Conservation (phyloP, 768 basidiomycete genomes). For the Leccinum variicolor region DNA sequence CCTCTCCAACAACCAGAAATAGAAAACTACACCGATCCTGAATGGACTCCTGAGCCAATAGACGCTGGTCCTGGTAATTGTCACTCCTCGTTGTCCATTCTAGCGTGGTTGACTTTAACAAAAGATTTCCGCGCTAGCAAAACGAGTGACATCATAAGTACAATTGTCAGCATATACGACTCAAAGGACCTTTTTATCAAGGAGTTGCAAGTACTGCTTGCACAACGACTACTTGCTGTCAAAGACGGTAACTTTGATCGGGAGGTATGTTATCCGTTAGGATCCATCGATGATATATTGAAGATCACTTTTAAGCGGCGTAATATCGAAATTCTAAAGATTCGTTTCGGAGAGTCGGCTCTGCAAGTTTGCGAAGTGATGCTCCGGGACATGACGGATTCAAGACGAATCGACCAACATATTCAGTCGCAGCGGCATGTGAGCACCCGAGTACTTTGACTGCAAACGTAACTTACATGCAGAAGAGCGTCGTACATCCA, state of each 20-base stretch:
- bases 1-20: slow-evolving; percentile 70
- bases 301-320: slow-evolving; percentile 54
- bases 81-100: neutral
- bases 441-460: slow-evolving; percentile 20
- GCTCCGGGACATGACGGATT: slow-evolving; percentile 96
- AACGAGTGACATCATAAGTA: slow-evolving; percentile 91
- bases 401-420: slow-evolving; percentile 83
- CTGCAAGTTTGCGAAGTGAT: slow-evolving; percentile 97
- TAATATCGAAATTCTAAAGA: slow-evolving; percentile 91
- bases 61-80: slow-evolving; percentile 89
- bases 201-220: slow-evolving; percentile 89
- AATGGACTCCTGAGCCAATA: slow-evolving; percentile 95
- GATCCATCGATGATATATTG: neutral
- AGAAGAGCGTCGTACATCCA: slow-evolving; percentile 73
- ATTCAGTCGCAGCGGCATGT: slow-evolving; percentile 74
- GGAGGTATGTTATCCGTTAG: slow-evolving; percentile 39
- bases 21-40: slow-evolving; percentile 87
- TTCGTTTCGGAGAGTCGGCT: slow-evolving; percentile 91
- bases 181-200: slow-evolving; percentile 96
- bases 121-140: slow-evolving; percentile 90
- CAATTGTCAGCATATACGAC: slow-evolving; percentile 96
- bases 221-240: slow-evolving; percentile 78
- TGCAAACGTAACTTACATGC: slow-evolving; percentile 3
- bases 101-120: neutral
- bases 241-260: slow-evolving; percentile 76